phyloP scores from a whole-genome alignment of 148 eudicot genomes.

The Nepenthes mirabilis region DNA sequence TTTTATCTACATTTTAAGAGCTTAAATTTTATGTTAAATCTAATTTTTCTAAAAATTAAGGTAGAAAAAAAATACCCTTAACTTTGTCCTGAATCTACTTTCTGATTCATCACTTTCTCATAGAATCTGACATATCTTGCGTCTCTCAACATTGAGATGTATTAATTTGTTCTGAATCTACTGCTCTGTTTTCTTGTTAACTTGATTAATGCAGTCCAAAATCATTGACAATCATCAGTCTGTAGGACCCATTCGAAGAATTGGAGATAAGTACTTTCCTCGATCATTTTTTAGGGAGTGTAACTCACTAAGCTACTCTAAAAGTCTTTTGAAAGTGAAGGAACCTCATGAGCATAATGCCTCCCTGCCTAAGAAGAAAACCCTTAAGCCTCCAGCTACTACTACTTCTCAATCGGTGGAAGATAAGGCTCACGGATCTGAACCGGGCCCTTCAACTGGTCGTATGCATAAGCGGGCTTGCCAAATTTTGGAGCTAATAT shows the following conservation, averaged over 20 bases:
- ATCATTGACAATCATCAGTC: constrained; percentile 39
- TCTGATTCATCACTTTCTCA: too few species aligned
- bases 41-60: too few species aligned
- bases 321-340: constrained; percentile 10
- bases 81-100: too few species aligned
- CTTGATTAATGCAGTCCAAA: constrained; percentile 18
- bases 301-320: constrained; percentile 22
- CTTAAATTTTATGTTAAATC: too few species aligned
- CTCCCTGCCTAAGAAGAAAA: constrained; percentile 33
- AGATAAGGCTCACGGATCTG: constrained; percentile 14
- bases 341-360: constrained; percentile 4
- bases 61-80: too few species aligned
- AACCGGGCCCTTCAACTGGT: constrained; percentile 15
- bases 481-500: constrained; percentile 66
- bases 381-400: constrained; percentile 21
- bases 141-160: too few species aligned
- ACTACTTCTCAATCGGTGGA: constrained; percentile 15
- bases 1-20: too few species aligned
- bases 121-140: too few species aligned
- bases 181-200: not conserved
- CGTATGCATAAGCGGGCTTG: constrained; percentile 44
- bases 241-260: constrained; percentile 69
- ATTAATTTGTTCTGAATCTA: too few species aligned
- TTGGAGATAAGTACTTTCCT: constrained; percentile 39
- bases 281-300: constrained; percentile 44